Evolutionary conservation across 2,329 filamentous ascomycete species (phyloP).

Genomic region (Colletotrichum destructivum): DNA sequence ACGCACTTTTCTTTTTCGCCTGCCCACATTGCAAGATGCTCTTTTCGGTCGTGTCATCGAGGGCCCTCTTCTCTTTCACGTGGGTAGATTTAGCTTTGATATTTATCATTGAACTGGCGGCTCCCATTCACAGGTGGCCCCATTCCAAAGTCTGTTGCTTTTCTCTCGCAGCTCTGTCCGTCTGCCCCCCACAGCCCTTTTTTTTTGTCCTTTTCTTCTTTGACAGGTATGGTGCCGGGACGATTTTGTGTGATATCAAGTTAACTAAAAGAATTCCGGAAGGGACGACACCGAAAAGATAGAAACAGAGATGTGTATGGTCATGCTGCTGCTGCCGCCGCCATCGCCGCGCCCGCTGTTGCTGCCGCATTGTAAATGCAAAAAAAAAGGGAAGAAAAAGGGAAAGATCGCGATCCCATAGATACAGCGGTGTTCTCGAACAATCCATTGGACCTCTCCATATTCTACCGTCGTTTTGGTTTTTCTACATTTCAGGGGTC

Average conservation of each 20-base stretch:
- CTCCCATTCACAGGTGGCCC: slow-evolving; percentile 4
- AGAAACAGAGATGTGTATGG: slow-evolving; percentile 3
- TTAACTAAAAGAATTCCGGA: slow-evolving; percentile 16
- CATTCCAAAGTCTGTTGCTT: neutral
- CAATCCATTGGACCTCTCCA: neutral
- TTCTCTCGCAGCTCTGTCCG: neutral
- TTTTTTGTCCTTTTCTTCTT: slow-evolving; percentile 6
- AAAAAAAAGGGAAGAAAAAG: slow-evolving; percentile 1
- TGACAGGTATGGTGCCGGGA: slow-evolving; percentile 3
- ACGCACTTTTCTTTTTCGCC: slow-evolving; percentile 12
- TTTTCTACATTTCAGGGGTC: neutral
- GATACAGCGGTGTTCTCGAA: slow-evolving; percentile 10
- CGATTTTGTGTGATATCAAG: slow-evolving; percentile 35
- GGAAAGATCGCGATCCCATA: slow-evolving; percentile 31
- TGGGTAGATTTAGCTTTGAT: slow-evolving; percentile 1
- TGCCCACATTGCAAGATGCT: neutral
- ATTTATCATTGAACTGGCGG: slow-evolving; percentile 18
- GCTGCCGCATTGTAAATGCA: slow-evolving; percentile 13
- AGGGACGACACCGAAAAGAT: slow-evolving; percentile 8
- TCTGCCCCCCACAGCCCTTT: neutral
- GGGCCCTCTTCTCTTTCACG: neutral
- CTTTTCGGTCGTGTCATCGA: neutral
- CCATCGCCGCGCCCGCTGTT: slow-evolving; percentile 4
- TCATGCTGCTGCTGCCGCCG: slow-evolving; percentile 21
- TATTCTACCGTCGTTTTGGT: neutral